Evolutionary conservation across 352 stramenopile genomes (phyloP), one percentile per base, ranked within the genome.

Genomic region (Phytophthora citricola): DNA sequence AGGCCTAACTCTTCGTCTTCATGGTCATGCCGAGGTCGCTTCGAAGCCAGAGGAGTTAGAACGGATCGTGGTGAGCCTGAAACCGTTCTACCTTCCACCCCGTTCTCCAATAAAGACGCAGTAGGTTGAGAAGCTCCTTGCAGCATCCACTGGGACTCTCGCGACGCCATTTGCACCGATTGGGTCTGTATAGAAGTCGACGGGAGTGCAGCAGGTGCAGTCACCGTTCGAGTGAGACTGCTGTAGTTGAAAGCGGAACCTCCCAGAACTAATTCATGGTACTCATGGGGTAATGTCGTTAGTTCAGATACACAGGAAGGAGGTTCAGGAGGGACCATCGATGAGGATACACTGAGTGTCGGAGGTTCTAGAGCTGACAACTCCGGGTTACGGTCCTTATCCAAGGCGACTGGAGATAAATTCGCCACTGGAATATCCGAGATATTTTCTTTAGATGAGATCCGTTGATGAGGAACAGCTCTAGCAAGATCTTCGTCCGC

Each of bases 241-340:
- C 57, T 58, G 26, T 58, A 58, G 27, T 4, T 62, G 11, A 68
- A 38, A 6, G 58, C 39, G 15, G 46, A 69, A 17, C 59, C 59
- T 17, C 55, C 66, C 10, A 75, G 50, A 15, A 75, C 45, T 15
- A 75, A 27, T 10, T 75, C 61, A 31, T 71, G 66, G 3, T 75
- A 75, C 17, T 75, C 66, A 0, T 67, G 50, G 3, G 66, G 66
- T 15, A 75, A 27, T n/a, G 61, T 71, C 7, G 46, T 71, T 26
- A 71, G 48, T n/a, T 75, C 66, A 1, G 62, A 70, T 22, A 64
- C 48, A 47, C 50, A 68, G 0, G 61, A 71, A 3, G 61, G 66
- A 2, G 57, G 60, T 5, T 63, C 61, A 15, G 24, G 10, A 34
- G 55, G 24, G 11, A 52, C 34, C 36, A 51, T 59, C 0, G 60